Conservation (phyloP, 2,329 filamentous ascomycete genomes). For the Neophaeococcomyces aloes region DNA sequence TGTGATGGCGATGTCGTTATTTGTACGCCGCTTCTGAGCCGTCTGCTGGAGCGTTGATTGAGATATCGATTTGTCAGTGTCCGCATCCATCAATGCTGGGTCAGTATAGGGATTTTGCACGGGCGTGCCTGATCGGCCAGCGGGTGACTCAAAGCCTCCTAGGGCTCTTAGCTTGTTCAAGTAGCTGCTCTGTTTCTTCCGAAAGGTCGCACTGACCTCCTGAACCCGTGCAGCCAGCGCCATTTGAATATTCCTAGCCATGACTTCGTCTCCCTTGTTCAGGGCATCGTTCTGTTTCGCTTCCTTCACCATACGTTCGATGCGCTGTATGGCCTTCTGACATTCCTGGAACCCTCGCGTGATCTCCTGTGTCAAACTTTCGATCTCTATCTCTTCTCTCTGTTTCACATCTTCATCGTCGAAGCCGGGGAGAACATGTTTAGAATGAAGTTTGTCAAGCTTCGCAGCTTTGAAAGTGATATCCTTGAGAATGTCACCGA, state of each 20-base stretch:
- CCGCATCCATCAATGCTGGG: constrained; percentile 82
- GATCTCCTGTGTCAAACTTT: constrained; percentile 78
- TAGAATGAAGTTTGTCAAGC: constrained; percentile 88
- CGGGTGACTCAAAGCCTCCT: constrained; percentile 47
- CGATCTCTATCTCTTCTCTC: constrained; percentile 80
- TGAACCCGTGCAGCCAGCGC: constrained; percentile 80
- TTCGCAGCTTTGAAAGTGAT: constrained; percentile 74
- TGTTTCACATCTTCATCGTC: constrained; percentile 86
- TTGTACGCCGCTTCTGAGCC: constrained; percentile 53
- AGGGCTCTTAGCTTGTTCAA: constrained; percentile 76
- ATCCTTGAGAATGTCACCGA: constrained; percentile 67
- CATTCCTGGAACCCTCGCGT: constrained; percentile 83
- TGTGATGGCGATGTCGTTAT: constrained; percentile 72
- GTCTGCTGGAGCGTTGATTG: constrained; percentile 80
- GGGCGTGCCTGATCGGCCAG: constrained; percentile 36
- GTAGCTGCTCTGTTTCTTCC: constrained; percentile 96
- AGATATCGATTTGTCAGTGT: constrained; percentile 84
- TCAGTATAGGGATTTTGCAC: constrained; percentile 62
- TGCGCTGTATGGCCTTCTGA: constrained; percentile 74
- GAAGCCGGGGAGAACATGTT: constrained; percentile 92
- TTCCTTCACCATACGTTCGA: constrained; percentile 79
- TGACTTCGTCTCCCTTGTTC: constrained; percentile 76
- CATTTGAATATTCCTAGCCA: constrained; percentile 93
- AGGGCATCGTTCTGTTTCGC: constrained; percentile 59
- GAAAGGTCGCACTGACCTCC: constrained; percentile 80